Evolutionary conservation across 139 green algal species (phyloP).

Genomic region (Chlamydomonas eustigma): DNA sequence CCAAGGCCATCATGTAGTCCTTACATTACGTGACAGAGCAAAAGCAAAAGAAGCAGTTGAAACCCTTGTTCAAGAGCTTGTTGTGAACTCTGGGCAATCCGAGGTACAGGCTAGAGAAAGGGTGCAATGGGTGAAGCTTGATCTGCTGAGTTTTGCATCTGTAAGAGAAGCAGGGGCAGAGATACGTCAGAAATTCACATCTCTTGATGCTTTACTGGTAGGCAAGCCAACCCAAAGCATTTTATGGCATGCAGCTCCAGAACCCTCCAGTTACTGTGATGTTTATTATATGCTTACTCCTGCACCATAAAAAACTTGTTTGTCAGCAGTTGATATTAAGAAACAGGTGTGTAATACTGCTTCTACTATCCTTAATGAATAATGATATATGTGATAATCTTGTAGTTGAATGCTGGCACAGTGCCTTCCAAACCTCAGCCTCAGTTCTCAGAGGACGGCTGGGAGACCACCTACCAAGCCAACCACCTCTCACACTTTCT

Average conservation of each 20-base stretch:
- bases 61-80: not conserved
- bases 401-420: not conserved
- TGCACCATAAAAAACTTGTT: not conserved
- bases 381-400: too few relatives aligned
- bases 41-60: conserved; percentile 10
- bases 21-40: conserved; percentile 6
- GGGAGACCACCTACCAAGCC: not conserved
- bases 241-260: too few relatives aligned
- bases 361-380: not conserved
- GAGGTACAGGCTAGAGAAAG: not conserved
- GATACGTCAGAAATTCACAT: not conserved
- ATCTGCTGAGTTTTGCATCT: not conserved
- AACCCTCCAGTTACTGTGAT: not conserved
- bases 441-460: conserved; percentile 1
- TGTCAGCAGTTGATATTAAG: not conserved
- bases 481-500: conserved; percentile 39
- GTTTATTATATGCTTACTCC: not conserved
- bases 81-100: not conserved
- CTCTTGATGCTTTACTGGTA: not conserved
- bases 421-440: not conserved
- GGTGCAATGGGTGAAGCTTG: not conserved
- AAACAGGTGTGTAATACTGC: not conserved
- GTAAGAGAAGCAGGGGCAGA: not conserved
- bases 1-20: conserved; percentile 16
- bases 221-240: too few relatives aligned